Evolutionary conservation across 1,139 yeast genomes (phyloP).

Genomic region (Taphrina confusa): DNA sequence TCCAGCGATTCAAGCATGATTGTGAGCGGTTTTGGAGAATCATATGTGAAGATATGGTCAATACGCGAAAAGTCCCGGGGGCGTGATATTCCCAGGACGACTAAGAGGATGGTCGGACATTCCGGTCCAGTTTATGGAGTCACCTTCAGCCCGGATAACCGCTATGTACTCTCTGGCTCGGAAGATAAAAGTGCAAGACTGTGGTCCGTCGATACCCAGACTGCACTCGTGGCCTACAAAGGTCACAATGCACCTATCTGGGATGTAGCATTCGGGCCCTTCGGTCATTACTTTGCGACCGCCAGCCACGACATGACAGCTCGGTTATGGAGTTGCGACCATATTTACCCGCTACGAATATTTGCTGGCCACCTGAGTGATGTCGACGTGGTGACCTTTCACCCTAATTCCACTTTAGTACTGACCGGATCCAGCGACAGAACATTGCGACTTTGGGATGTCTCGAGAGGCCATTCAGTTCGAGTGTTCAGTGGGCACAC

Average conservation of each 20-base stretch:
- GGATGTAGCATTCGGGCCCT: constrained; percentile 93
- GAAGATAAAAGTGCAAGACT: constrained; percentile 90
- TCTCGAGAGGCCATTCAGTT: constrained; percentile 82
- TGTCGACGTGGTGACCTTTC: constrained; percentile 86
- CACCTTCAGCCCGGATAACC: constrained; percentile 87
- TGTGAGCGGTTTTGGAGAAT: constrained; percentile 94
- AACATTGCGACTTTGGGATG: constrained; percentile 98
- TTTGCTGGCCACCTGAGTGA: constrained; percentile 98
- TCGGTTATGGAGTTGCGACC: constrained; percentile 96
- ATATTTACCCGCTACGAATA: constrained; percentile 89
- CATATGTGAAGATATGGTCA: constrained; percentile 87
- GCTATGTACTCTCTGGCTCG: constrained; percentile 75
- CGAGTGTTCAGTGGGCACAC: constrained; percentile 94
- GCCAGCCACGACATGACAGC: constrained; percentile 98
- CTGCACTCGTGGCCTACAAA: constrained; percentile 87
- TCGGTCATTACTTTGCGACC: constrained; percentile 96
- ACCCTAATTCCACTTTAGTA: constrained; percentile 91
- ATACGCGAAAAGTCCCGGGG: constrained; percentile 65
- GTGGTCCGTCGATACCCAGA: constrained; percentile 92
- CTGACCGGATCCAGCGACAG: constrained; percentile 95
- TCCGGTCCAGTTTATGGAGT: constrained; percentile 91
- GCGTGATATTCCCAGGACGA: constrained; percentile 39
- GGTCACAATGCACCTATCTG: constrained; percentile 97
- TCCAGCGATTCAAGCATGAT: constrained; percentile 82
- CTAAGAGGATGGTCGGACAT: constrained; percentile 79